Base-by-base conservation (phyloP, 768 basidiomycete species). In the Saitozyma sp. region DNA sequence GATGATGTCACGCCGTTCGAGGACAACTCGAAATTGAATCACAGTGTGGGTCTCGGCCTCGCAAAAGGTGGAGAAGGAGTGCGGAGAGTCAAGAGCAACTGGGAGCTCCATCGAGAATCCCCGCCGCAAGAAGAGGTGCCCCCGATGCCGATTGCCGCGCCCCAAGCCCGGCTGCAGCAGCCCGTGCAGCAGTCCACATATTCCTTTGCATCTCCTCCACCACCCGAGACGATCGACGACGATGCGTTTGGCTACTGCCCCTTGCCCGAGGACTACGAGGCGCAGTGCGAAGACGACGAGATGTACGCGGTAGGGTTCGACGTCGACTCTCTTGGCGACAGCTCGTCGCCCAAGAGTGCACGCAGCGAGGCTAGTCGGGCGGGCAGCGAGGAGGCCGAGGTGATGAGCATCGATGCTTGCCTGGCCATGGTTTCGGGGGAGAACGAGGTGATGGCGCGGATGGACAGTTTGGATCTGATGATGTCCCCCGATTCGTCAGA, bases 211-310 rank as follows among this genome's bases (percentile, higher is more conserved):
- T 51, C 19, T 49, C 64, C 49, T 50, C 62, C 43, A 38, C 29
- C 29, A 29, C 66, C 42, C 17, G 53, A 13, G 50, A 46, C 10
- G 3, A 14, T 70, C 8, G 67, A 70, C 3, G 71, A 75, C 57
- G 67, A 72, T 20, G 70, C 61, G 38, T 74, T 63, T 49, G 74
- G 71, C 8, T 75, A 72, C 53, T 65, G 60, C 20, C 70, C 70
- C 19, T 56, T 76, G 17, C 74, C 74, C 7, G 66, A 65, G 6
- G 71, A 76, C 52, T 76, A 76, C 59, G 74, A 75, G 49, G 69
- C 49, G 29, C 65, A 69, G 56, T 65, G 62, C 49, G 68, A 69
- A 7, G 74, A 75, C 17, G 74, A 75, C 55, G 67, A 67, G 52
- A 29, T 58, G 66, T 56, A 57, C 46, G 63, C 64, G 54, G 63